A percentile compares a stretch with the other conserved stretches of the same genome.
Conservation (phyloP, 371 early-diverging fungal species). For the Zopfochytrium polystomum region DNA sequence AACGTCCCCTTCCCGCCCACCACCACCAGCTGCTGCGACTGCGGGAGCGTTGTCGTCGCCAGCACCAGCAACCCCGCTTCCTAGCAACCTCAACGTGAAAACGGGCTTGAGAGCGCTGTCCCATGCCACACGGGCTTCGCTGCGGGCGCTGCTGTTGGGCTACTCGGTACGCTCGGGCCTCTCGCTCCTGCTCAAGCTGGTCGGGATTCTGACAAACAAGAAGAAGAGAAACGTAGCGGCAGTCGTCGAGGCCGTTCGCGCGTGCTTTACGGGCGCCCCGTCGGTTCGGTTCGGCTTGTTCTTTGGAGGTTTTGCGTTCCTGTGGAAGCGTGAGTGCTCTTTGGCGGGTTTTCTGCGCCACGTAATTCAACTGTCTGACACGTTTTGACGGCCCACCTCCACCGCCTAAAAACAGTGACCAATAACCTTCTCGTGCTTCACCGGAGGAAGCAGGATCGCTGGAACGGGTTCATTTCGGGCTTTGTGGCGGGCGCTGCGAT, state of each 20-base stretch:
- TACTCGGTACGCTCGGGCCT: constrained; percentile 24
- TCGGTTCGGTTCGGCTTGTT: constrained; percentile 16
- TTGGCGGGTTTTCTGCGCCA: not conserved
- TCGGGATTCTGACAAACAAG: not conserved
- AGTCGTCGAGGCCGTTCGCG: constrained; percentile 2
- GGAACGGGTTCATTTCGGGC: constrained; percentile 24
- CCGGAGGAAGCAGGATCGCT: constrained; percentile 27
- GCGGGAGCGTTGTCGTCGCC: too few species aligned
- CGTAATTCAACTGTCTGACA: not conserved
- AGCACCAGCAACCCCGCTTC: too few species aligned
- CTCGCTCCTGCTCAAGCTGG: too few species aligned
- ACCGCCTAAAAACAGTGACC: not conserved
- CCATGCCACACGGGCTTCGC: too few species aligned
- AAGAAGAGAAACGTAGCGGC: not conserved
- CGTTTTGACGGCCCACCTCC: not conserved
- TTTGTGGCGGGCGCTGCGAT: constrained; percentile 13
- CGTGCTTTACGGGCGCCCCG: constrained; percentile 8
- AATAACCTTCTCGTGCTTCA: too few species aligned
- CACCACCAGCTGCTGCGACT: too few species aligned
- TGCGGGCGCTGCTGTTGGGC: constrained; percentile 15
- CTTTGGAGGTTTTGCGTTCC: constrained; percentile 18
- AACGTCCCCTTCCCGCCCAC: too few species aligned
- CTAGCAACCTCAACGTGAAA: too few species aligned
- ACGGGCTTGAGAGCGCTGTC: too few species aligned
- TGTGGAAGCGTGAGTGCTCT: constrained; percentile 20